Percentiles rank a stretch among this genome's conserved stretches.
phyloP scores from a whole-genome alignment of 805 yeast genomes.

The Saccharomycopsis synnaedendra region DNA sequence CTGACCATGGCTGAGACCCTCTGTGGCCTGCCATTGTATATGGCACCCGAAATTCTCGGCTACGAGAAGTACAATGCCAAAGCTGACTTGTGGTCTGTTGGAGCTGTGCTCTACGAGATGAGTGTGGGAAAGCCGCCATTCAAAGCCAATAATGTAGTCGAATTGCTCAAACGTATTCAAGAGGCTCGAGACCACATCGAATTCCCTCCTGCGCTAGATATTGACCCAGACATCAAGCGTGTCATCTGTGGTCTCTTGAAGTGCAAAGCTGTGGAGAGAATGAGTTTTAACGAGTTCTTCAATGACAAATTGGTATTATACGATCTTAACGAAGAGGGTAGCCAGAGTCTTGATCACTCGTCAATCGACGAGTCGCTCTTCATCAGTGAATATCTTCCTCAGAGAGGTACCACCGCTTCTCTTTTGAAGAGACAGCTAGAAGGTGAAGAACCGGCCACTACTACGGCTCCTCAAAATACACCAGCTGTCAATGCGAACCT shows the following conservation, averaged over 20 bases:
- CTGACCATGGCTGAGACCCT: conserved; percentile 93
- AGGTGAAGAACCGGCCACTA: neutral
- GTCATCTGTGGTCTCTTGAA: conserved; percentile 69
- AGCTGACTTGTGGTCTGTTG: conserved; percentile 97
- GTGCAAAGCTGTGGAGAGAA: conserved; percentile 77
- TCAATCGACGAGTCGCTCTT: conserved; percentile 71
- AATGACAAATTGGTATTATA: conserved; percentile 51
- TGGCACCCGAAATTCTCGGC: conserved; percentile 96
- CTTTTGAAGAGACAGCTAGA: neutral
- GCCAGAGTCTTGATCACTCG: conserved; percentile 49
- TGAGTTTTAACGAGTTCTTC: conserved; percentile 84
- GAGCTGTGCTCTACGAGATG: conserved; percentile 94
- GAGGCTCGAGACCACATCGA: conserved; percentile 64
- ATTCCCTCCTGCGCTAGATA: conserved; percentile 60
- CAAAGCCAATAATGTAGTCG: conserved; percentile 87
- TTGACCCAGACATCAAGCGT: conserved; percentile 52
- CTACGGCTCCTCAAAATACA: neutral
- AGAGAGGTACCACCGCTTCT: neutral
- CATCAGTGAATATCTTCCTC: conserved; percentile 63
- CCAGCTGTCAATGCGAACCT: neutral
- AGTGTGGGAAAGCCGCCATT: conserved; percentile 95
- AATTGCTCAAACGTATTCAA: conserved; percentile 77
- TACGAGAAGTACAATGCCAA: conserved; percentile 95
- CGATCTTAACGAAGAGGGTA: conserved; percentile 31
- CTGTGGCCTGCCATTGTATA: conserved; percentile 94